A percentile compares a stretch with the other conserved stretches of the same genome.
These are phyloP conservation scores for Leishmania turanica DNA, from an alignment of 208 protist species.

Conservation along the genomic window DNA sequence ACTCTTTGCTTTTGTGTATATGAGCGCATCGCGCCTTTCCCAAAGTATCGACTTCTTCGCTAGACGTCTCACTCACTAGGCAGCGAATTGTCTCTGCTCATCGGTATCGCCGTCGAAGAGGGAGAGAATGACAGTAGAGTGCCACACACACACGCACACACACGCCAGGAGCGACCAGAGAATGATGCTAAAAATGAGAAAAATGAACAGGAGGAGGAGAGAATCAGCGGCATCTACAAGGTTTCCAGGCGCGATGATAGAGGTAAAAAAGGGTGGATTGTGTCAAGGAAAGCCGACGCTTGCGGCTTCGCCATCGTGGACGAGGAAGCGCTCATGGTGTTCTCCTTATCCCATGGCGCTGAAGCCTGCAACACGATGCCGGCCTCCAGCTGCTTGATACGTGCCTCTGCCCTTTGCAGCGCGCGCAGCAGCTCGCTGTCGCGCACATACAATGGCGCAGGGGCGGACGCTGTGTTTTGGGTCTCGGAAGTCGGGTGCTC, in stretches of 20 bases:
- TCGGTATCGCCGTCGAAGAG: not conserved
- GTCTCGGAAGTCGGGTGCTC: not conserved
- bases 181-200: not conserved
- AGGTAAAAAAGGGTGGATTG: not conserved
- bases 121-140: not conserved
- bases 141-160: not conserved
- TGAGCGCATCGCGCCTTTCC: not conserved
- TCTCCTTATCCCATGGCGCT: not conserved
- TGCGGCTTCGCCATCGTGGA: not conserved
- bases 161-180: not conserved
- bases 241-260: not conserved
- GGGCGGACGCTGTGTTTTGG: not conserved
- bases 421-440: constrained; percentile 76
- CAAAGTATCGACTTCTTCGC: not conserved
- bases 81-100: not conserved
- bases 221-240: not conserved
- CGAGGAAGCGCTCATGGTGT: not conserved
- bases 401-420: constrained; percentile 52
- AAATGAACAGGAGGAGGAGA: not conserved
- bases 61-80: not conserved
- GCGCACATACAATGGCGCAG: constrained; percentile 27
- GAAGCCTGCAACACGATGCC: not conserved
- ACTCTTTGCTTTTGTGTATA: not conserved
- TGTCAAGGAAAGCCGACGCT: not conserved
- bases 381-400: constrained; percentile 45